Conservation (phyloP, 2,329 filamentous ascomycete species). For the Xylariaceae sp. region DNA sequence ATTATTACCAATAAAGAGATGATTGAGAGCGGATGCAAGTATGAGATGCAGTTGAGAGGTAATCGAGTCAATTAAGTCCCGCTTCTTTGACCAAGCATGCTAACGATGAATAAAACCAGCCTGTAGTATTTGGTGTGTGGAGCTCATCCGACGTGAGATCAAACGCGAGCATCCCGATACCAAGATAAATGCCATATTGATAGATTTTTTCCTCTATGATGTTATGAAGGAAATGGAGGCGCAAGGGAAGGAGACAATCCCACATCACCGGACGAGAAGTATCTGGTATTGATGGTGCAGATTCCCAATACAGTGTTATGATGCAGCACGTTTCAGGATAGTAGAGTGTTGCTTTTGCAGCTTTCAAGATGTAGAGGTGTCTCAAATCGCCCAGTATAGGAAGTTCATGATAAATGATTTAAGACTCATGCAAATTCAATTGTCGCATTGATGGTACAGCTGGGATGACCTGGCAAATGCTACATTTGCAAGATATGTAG, state of each 20-base stretch:
- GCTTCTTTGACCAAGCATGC: background rate
- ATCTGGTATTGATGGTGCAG: conserved; percentile 73
- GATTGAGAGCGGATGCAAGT: conserved; percentile 67
- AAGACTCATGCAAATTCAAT: no score
- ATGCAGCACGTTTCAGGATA: no score
- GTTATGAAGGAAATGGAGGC: conserved; percentile 81
- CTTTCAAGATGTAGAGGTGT: no score
- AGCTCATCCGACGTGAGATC: conserved; percentile 82
- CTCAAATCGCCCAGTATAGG: no score
- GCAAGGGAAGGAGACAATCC: conserved; percentile 56
- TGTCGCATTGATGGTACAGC: no score
- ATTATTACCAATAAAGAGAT: conserved; percentile 61
- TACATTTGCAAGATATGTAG: no score
- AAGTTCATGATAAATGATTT: no score
- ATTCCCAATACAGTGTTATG: no score
- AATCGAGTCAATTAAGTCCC: conserved; percentile 17
- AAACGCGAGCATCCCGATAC: conserved; percentile 65
- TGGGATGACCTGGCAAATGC: no score
- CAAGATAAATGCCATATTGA: conserved; percentile 79
- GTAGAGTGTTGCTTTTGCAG: no score
- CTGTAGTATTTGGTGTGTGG: conserved; percentile 94
- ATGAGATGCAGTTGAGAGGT: conserved; percentile 87
- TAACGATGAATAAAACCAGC: conserved; percentile 40
- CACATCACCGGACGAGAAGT: conserved; percentile 85
- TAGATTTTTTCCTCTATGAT: conserved; percentile 97